A percentile compares a stretch with the other conserved stretches of the same genome.
phyloP scores from a whole-genome alignment of 257 asterid species.

The Solanum pinnatisectum region DNA sequence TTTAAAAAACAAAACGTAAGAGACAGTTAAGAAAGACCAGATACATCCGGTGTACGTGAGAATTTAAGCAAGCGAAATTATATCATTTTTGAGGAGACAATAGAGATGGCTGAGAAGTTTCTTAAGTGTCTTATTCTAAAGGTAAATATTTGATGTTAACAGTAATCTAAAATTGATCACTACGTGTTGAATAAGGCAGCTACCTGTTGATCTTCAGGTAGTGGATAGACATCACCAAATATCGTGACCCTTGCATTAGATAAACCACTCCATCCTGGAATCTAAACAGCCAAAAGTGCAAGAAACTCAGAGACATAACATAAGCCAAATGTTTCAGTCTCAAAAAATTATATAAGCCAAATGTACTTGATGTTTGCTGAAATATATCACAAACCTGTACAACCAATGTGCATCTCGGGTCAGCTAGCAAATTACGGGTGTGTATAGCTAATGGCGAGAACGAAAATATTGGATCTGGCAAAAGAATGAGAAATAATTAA shows the following conservation, averaged over 20 bases:
- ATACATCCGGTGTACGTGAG: neutral
- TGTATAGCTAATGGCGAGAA: slow-evolving; percentile 98
- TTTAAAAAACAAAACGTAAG: neutral
- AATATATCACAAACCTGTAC: slow-evolving; percentile 66
- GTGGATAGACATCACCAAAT: slow-evolving; percentile 91
- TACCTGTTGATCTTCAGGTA: slow-evolving; percentile 89
- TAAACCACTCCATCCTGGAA: slow-evolving; percentile 99
- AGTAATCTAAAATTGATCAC: neutral
- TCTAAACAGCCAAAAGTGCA: slow-evolving; percentile 29
- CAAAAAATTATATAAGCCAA: neutral
- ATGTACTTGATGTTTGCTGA: neutral
- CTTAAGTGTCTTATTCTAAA: neutral
- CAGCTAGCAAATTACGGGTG: slow-evolving; percentile 89
- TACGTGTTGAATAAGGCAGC: slow-evolving; percentile 2
- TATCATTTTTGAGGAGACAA: neutral
- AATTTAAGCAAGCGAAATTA: neutral
- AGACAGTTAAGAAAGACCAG: neutral
- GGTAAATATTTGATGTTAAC: neutral
- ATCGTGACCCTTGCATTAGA: slow-evolving; percentile 97
- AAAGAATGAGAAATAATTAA: neutral
- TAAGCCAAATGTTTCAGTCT: neutral
- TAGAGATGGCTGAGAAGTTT: neutral
- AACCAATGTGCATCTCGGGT: slow-evolving; percentile 83
- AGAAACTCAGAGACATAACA: slow-evolving; percentile 8
- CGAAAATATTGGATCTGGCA: slow-evolving; percentile 85